phyloP scores from a whole-genome alignment of 129 eudicot species.

The Ambrosia trifida region DNA sequence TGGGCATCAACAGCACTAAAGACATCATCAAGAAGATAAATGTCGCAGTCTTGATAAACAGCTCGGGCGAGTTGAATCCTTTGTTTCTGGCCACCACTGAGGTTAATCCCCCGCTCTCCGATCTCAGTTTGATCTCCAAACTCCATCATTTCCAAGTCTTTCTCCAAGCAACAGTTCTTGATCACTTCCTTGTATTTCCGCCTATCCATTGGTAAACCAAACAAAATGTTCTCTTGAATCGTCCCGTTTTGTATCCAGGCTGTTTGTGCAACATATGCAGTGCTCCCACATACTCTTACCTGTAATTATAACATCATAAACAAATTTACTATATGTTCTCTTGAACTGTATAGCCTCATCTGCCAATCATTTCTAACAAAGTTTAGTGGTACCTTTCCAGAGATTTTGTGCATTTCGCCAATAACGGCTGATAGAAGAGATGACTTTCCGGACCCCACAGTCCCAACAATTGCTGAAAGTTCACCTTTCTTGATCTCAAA shows the following conservation, averaged over 20 bases:
- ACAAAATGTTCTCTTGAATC: conserved; percentile 66
- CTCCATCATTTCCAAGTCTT: conserved; percentile 92
- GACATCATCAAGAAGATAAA: conserved; percentile 60
- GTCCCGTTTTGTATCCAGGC: conserved; percentile 84
- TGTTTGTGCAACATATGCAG: conserved; percentile 93
- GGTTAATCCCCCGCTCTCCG: conserved; percentile 61
- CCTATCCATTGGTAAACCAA: conserved; percentile 72
- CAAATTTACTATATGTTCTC: no score
- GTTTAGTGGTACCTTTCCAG: conserved; percentile 51
- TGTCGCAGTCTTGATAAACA: conserved; percentile 56
- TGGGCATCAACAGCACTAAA: conserved; percentile 67
- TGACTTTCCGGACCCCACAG: conserved; percentile 86
- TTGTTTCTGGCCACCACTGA: conserved; percentile 65
- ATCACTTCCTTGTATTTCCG: conserved; percentile 60
- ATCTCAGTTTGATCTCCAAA: conserved; percentile 81
- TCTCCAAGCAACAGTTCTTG: conserved; percentile 74
- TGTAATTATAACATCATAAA: conserved; percentile 35
- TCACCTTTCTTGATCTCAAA: conserved; percentile 58
- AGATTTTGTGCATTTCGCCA: conserved; percentile 79
- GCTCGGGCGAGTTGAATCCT: conserved; percentile 63
- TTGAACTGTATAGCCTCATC: not conserved
- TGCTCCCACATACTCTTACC: conserved; percentile 83
- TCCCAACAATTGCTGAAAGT: conserved; percentile 76
- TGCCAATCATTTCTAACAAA: not conserved
- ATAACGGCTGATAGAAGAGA: conserved; percentile 62